Base-by-base conservation (phyloP, 345 rosid species). In the Nephelium lappaceum region DNA sequence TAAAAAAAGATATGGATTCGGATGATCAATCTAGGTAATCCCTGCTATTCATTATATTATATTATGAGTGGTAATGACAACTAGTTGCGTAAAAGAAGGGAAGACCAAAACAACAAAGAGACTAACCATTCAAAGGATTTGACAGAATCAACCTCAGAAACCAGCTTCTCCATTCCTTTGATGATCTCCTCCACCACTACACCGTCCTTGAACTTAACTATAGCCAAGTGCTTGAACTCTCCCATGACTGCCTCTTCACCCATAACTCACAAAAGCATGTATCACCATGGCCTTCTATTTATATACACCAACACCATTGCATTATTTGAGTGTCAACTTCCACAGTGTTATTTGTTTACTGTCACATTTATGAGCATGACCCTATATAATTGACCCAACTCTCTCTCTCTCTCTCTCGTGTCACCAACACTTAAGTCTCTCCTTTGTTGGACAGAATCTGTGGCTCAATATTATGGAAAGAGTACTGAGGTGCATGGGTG, bases 161-260 rank as follows among this genome's bases (percentile, higher is more conserved):
- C 97, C 67, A 94, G 88, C 80, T 91, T 93, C 89, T 92, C 93
- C 85, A 93, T 85, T 31, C 99, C 98, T 81, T 90, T 92, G 71
- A 96, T 51, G 70, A 96, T 83, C 72, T 91, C 97, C 45, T 89
- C 93, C 80, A 87, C 92, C 14, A 12, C 85, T 7, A 75, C 83
- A 80, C 75, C 94, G 73, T 89, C 97, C 81, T 92, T 96, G 78
- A 96, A 96, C 95, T 92, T 96, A 39, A 91, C 96, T 72, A 91
- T 71, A 68, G 88, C 98, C 83, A 96, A 86, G 83, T 93, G 97
- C 90, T 92, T 96, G 85, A 91, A 90, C 81, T 86, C 95, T 84
- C 82, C 88, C 87, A 88, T 80, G 78, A 47, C 41, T 41, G 53
- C 62, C 24, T 69, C 79, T 66, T 36, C 65, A 38, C 67, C 71